Base-by-base conservation (phyloP, 1,284 basidiomycete species). In the Ceratobasidium papillatum region DNA sequence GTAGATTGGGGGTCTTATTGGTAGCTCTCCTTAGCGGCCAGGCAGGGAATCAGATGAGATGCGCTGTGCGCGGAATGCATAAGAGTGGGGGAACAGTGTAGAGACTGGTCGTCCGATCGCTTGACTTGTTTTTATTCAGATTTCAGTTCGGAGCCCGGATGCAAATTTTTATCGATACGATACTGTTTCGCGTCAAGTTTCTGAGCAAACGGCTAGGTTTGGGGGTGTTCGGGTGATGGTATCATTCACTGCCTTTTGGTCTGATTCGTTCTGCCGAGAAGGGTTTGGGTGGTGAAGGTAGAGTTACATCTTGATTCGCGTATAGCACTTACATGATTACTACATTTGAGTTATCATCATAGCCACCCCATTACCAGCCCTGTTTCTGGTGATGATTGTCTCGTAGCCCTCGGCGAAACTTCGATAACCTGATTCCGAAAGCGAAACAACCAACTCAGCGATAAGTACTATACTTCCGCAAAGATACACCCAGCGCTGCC, bases 11-110 rank as follows among this genome's bases (percentile, higher is more conserved):
- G 34, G 36, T 27, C 69, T 43, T 72, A 72, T 72, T 72, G 69
- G 45, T 72, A 72, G 69, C 45, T 72, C 69, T 72, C 69, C 58
- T 72, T 72, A 58, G 62, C 47, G 47, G 69, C 58, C 45, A 61
- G 58, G 69, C 69, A 72, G 69, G 19, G 58, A 51, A 72, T 62
- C 36, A 59, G 69, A 32, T 19, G 56, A 36, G n/a, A 36, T 71
- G 56, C 69, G 69, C 69, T 30, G 56, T 72, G 69, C 69, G 80
- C 83, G 79, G 85, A 84, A 89, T 88, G 86, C 89, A 90, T 90
- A 84, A 84, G 89, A 85, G 79, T 82, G 79, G 75, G 27, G 80
- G 74, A 41, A 63, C 41, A 34, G 27, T 54, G 25, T 22, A 69
- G 75, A 75, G 71, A 64, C 73, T 76, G 77, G 68, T 74, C 76